Evolutionary conservation across 2,329 filamentous ascomycete species (phyloP).

Genomic region (Grosmannia serpens): DNA sequence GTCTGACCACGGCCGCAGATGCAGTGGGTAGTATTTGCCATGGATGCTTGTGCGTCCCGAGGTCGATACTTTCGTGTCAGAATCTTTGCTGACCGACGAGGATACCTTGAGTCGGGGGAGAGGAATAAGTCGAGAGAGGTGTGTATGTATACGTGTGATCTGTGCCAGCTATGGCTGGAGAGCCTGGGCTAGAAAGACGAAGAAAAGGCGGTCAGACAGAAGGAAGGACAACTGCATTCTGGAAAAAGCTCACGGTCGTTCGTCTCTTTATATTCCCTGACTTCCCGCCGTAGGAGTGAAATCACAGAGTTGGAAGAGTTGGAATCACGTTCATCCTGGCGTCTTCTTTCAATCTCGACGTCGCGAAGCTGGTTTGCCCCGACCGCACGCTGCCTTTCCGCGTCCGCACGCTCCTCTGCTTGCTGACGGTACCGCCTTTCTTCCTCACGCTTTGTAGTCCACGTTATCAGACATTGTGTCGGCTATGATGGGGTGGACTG

Average conservation of each 20-base stretch:
- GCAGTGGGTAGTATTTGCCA: conserved; percentile 1
- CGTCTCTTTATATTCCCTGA: neutral
- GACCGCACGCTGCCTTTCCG: neutral
- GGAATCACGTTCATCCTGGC: neutral
- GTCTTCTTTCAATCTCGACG: neutral
- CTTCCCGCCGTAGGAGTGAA: neutral
- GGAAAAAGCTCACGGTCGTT: neutral
- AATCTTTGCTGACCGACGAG: neutral
- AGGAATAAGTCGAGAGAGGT: neutral
- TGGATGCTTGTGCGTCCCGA: neutral
- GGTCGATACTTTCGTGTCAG: neutral
- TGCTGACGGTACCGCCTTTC: neutral
- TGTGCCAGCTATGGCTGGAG: neutral
- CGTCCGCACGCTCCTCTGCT: neutral
- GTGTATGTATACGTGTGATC: neutral
- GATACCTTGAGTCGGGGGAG: neutral
- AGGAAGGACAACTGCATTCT: neutral
- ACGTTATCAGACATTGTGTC: neutral
- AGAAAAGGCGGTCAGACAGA: neutral
- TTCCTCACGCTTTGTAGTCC: neutral
- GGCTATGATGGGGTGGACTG: too few species aligned
- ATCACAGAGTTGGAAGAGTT: neutral
- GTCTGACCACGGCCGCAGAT: conserved; percentile 27
- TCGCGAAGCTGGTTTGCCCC: neutral
- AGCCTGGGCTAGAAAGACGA: neutral